Base-by-base conservation (phyloP, 169 alveolate species). In the Fabrea salina region DNA sequence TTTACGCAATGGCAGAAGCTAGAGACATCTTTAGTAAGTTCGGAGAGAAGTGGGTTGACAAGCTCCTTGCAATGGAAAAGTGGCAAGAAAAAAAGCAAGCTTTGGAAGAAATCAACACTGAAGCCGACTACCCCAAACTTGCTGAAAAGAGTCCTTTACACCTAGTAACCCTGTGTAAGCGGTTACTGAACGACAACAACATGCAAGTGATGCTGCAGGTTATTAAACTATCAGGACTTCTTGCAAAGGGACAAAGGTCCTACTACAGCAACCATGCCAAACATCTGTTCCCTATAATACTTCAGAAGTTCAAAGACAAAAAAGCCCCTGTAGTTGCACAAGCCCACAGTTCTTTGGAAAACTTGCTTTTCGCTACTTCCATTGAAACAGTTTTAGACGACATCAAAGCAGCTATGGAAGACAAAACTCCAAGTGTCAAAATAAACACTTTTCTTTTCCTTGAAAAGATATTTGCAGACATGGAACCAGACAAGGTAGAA, bases 41-140 rank as follows among this genome's bases (percentile, higher is more conserved):
- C 39, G 75, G 66, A 39, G 89, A 81, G 6, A 78, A 72, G 19
- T 90, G 95, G 95, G 57, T 74, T n/a, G 93, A 87, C 19, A 79
- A 79, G 35, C 82, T 90, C 0, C 59, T 80, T 0, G 89, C 75
- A 8, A 51, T 61, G 39, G 80, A 86, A 58, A 85, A 87, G 61
- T 90, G 95, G 93, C 83, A 72, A 64, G 95, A 87, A 70, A 90
- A 90, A 75, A 76, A 80, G 39, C 91, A 80, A 4, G 61, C 75
- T 4, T 47, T 90, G n/a, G 93, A 90, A 4, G 71, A 75, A 25
- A 58, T 91, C 0, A 44, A 61, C 39, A 78, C 78, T 25, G 91
- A 76, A 11, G 41, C 66, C 2, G 53, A 70, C 71, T 68, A 57
- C 83, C 85, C 85, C 32, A 83, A 85, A 68, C 32, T 72, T 13